Base-by-base conservation (phyloP, 2,329 filamentous ascomycete genomes). In the Diaporthe sp. region DNA sequence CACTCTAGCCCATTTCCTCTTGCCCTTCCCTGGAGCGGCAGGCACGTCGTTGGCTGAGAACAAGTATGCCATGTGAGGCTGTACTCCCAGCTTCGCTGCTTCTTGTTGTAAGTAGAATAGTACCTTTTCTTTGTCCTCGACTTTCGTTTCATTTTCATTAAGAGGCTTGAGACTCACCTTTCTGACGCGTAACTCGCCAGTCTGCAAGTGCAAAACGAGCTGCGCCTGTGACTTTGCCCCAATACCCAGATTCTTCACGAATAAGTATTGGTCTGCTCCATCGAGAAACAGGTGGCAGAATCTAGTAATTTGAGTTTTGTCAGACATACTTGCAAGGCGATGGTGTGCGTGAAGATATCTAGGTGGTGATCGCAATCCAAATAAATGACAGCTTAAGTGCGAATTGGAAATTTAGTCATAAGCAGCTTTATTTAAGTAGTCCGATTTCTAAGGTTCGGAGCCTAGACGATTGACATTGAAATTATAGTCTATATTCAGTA, bases 101-200 rank as follows among this genome's bases (percentile, higher is more conserved):
- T 47, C 30, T 17, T 60, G 30, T 35, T 71, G 68, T 4, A 60
- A 38, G 5, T 38, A 28, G 22, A 58, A 47, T 12, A 71, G 40
- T 7, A 71, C n/a, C 4, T 47, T 28, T 30, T 71, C 68, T 3
- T 15, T 25, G 9, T 71, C 22, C 25, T 47, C 28, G 9, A 4
- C 5, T 15, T 60, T 28, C 13, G n/a, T 50, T 3, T 35, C 40
- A 6, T 57, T 1, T 7, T 33, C 15, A 5, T 38, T 13, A 22
- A 71, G 68, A 33, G 12, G 38, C 19, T n/a, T 1, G 35, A 38
- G 40, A 22, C 40, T 71, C 9, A 71, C 68, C 55, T 71, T 71
- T 8, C 68, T n/a, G 15, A 38, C 68, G 1, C 68, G 68, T 13
- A 71, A 8, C 28, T 71, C 40, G 13, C 54, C 19, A 5, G 28